Evolutionary conservation across 2,329 filamentous ascomycete genomes (phyloP), one percentile per base, ranked within the genome.

Genomic region (Diplodia intermedia): DNA sequence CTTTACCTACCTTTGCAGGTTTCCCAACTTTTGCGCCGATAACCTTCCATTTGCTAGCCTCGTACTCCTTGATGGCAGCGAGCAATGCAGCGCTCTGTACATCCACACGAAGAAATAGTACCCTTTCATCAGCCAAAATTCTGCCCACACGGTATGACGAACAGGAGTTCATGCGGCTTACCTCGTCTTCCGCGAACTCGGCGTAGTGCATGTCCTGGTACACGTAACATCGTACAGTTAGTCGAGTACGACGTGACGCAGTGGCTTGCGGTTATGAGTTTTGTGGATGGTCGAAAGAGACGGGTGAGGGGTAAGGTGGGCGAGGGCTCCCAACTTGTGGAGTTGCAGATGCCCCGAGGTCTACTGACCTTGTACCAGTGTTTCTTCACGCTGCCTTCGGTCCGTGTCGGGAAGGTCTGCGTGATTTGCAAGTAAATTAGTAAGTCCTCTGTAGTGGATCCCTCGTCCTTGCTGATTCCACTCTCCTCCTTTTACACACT

Each of bases 351-450:
- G 65, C 40, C 50, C 29, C 12, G 20, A 15, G 57, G 14, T 33
- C 15, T 43, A 65, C 50, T 61, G 50, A 68, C 92, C 86, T 98
- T 98, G 81, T 99, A 98, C 94, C 95, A 99, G 79, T 99, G 95
- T 82, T 98, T 99, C 86, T 98, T 99, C 26, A 99, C 95, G 76
- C 94, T 97, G 8, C 95, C 95, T 82, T 99, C 95, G 52, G 95
- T 99, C 75, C 95, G 87, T 29, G 89, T 90, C 12, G 95, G 94
- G 78, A 99, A 99, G 2, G 91, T 94, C 92, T 96, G 72, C 14
- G 26, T 38, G 47, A 23, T 63, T 26, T 26, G 53, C 65, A 56
- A 43, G n/a, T 29, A 38, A 23, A 38, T 66, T 43, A 66, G 53
- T 66, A 52, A 61, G 29, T 43, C 47, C 7, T 53, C 43, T 8